phyloP scores from a whole-genome alignment of 176 grass and related monocot species.

The Juncus effusus region DNA sequence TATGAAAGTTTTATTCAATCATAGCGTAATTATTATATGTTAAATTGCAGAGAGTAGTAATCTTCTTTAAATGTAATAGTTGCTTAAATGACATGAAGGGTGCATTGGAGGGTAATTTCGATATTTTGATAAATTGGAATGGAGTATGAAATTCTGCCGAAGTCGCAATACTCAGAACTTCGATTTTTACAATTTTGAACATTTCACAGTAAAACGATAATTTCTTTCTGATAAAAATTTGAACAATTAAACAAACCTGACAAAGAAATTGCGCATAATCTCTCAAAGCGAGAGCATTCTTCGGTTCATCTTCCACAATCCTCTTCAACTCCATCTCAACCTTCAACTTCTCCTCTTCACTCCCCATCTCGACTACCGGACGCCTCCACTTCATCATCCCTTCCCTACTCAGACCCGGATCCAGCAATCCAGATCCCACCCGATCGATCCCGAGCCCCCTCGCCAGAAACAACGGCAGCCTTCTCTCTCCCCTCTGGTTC shows the following conservation, averaged over 20 bases:
- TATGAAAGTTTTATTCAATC: background rate
- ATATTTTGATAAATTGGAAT: background rate
- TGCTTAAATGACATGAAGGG: background rate
- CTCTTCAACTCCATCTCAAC: slow-evolving; percentile 69
- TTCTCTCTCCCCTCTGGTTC: background rate
- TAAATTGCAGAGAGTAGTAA: too few species aligned
- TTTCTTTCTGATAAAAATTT: background rate
- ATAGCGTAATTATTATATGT: too few species aligned
- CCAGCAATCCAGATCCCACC: slow-evolving; percentile 56
- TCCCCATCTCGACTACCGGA: slow-evolving; percentile 11
- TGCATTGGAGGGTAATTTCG: background rate
- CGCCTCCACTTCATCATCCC: slow-evolving; percentile 2
- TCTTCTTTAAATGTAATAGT: too few species aligned
- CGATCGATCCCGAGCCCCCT: slow-evolving; percentile 89
- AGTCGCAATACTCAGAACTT: background rate
- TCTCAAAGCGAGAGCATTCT: slow-evolving; percentile 58
- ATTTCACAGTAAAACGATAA: background rate
- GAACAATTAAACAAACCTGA: slow-evolving; percentile 40
- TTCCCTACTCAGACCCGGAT: slow-evolving; percentile 4
- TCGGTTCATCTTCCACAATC: slow-evolving; percentile 77
- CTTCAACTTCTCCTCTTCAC: slow-evolving; percentile 34
- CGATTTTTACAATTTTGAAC: too few species aligned
- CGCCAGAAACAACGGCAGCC: slow-evolving; percentile 75
- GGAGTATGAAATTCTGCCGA: background rate
- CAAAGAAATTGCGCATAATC: slow-evolving; percentile 85